Base-by-base conservation (phyloP, 2,329 filamentous ascomycete genomes). In the Rhynchosporium graminicola region DNA sequence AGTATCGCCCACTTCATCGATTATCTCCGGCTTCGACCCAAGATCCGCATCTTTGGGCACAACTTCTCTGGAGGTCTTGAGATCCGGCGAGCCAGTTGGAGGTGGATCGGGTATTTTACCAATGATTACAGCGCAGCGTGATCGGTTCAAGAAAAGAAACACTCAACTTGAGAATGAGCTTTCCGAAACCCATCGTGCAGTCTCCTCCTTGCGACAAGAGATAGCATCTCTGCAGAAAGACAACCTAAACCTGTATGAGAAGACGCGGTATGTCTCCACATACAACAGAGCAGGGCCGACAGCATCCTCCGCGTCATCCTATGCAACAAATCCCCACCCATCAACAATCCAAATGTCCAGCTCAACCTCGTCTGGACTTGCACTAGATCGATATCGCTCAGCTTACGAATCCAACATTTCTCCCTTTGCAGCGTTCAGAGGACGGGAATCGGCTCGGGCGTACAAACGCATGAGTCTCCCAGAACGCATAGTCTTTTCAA, bases 81-180 rank as follows among this genome's bases (percentile, higher is more conserved):
- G 85, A 65, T 72, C 72, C 38, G 83, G 82, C 2, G 90, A 92
- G 52, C 81, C 87, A 8, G 82, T 88, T 60, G 90, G 89, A 38
- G 82, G 90, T 59, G 91, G 91, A 2, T 91, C 91, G 0, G 92
- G 93, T 12, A 97, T 99, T 67, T 80, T 99, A 29, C 96, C 95
- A 40, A 99, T 99, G 96, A 90, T 99, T 58, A 97, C 95, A 40
- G 95, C 96, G 1, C 96, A 99, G 77, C 89, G 95, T 65, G 95
- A 99, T 77, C 91, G 95, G 57, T 99, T 98, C 84, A 98, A 97
- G 82, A 92, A 96, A 80, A 91, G 93, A 73, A 98, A 97, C 68
- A 80, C 87, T 0, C 90, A 99, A 74, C 85, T 99, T 28, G 95
- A 98, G 77, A 86, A 90, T 64, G 94, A 98, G 73, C 81, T 98